phyloP scores from a whole-genome alignment of 306 rosid species.

The Gynostemma pentaphyllum region DNA sequence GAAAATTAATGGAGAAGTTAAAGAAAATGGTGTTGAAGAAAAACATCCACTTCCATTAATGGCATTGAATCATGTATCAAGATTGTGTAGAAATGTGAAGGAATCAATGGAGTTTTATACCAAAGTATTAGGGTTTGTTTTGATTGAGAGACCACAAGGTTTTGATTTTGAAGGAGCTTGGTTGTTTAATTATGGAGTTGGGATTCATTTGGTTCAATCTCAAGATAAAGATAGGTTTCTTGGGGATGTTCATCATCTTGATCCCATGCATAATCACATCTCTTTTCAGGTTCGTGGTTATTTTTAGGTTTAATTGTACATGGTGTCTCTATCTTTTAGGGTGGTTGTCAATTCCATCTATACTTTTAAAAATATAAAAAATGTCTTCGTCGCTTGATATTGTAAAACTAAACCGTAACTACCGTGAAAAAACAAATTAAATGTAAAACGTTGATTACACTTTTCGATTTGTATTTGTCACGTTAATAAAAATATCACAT shows the following conservation, averaged over 20 bases:
- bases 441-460: too few species aligned
- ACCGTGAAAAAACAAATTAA: too few species aligned
- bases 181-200: conserved; percentile 63
- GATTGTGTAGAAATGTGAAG: conserved; percentile 48
- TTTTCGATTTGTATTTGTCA: too few species aligned
- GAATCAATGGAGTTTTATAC: conserved; percentile 49
- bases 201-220: conserved; percentile 63
- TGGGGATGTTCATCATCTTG: conserved; percentile 17
- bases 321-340: too few species aligned
- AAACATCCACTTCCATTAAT: conserved; percentile 25
- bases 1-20: too few species aligned
- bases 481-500: too few species aligned
- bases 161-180: conserved; percentile 57
- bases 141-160: conserved; percentile 41
- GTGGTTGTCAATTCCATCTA: too few species aligned
- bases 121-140: conserved; percentile 45
- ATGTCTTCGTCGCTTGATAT: too few species aligned
- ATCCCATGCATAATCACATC: conserved; percentile 61
- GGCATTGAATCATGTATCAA: conserved; percentile 62
- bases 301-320: too few species aligned
- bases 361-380: too few species aligned
- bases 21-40: too few species aligned
- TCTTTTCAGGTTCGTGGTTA: conserved; percentile 59
- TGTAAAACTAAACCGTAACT: too few species aligned
- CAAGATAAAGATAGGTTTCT: conserved; percentile 24